A percentile compares a stretch with the other conserved stretches of the same genome.
phyloP scores from a whole-genome alignment of 257 asterid genomes.

The Nicotiana tabacum region DNA sequence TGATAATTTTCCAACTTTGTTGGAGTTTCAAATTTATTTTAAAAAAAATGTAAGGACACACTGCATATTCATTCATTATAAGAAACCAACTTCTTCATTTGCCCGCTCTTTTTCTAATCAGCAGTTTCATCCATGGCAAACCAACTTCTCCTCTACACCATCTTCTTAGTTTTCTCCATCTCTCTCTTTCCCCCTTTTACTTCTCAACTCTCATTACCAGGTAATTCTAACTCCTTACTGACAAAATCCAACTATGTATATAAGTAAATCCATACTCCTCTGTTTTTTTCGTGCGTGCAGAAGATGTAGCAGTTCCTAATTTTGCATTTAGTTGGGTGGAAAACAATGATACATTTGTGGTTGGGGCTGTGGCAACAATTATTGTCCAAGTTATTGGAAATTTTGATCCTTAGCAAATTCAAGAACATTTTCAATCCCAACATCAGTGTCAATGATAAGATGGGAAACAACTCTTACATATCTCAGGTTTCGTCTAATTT shows the following conservation, averaged over 20 bases:
- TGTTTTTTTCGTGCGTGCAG: constrained; percentile 21
- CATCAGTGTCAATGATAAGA: constrained; percentile 59
- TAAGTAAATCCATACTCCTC: not conserved
- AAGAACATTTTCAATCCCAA: constrained; percentile 59
- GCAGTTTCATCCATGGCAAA: not conserved
- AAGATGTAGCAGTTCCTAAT: constrained; percentile 29
- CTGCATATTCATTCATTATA: not conserved
- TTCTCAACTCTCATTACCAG: constrained; percentile 12
- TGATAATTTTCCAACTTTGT: no score
- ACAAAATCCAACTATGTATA: no score
- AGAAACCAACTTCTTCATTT: not conserved
- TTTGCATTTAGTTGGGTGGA: constrained; percentile 79
- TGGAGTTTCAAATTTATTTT: no score
- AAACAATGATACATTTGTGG: constrained; percentile 43
- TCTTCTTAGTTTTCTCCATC: constrained; percentile 13
- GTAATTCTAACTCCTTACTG: not conserved
- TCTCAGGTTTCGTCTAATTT: constrained; percentile 48
- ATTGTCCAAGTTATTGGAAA: constrained; percentile 65
- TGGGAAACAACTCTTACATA: constrained; percentile 68
- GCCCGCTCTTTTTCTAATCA: not conserved
- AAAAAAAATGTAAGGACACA: no score
- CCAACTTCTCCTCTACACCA: not conserved
- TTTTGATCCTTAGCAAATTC: constrained; percentile 33
- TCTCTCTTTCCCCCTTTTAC: not conserved
- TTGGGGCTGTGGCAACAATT: constrained; percentile 55